Percentiles rank a stretch among this genome's conserved stretches.
Conservation (phyloP, 2,329 filamentous ascomycete species). For the Alternaria hordeiaustralica region DNA sequence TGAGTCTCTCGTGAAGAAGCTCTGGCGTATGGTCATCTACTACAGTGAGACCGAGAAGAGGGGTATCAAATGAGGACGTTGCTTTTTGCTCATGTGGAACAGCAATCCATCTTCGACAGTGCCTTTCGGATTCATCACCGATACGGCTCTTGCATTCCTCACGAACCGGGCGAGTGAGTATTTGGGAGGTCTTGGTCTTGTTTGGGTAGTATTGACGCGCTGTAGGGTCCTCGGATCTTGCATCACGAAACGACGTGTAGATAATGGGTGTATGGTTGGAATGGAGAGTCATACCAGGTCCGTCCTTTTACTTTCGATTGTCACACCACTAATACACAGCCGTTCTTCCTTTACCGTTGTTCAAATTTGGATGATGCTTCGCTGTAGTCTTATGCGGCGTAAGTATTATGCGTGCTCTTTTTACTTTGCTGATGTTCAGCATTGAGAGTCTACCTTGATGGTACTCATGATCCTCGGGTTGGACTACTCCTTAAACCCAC, state of each 20-base stretch:
- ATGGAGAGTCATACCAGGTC: constrained; percentile 13
- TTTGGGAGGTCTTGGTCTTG: constrained; percentile 2
- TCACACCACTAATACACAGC: constrained; percentile 10
- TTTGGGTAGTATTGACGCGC: constrained; percentile 23
- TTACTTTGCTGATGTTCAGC: background rate
- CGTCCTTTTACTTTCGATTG: constrained; percentile 4
- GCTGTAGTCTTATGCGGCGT: background rate
- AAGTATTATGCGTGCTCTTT: background rate
- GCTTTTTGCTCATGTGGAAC: background rate
- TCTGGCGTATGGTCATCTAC: constrained; percentile 99
- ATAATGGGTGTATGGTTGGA: constrained; percentile 9
- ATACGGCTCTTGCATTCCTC: background rate
- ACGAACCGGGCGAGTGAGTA: constrained; percentile 21
- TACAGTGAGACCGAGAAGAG: constrained; percentile 94
- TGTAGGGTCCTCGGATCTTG: constrained; percentile 31
- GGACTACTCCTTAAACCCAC: background rate
- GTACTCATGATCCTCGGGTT: background rate
- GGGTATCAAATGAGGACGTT: constrained; percentile 61
- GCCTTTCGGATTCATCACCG: background rate
- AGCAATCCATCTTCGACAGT: background rate
- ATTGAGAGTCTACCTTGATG: background rate
- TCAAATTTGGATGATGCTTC: background rate
- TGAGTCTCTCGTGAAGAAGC: constrained; percentile 90
- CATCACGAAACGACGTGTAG: constrained; percentile 16
- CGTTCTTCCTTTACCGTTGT: background rate